A percentile compares a stretch with the other conserved stretches of the same genome.
phyloP scores from a whole-genome alignment of 345 rosid species.

The Physaria fendleri region DNA sequence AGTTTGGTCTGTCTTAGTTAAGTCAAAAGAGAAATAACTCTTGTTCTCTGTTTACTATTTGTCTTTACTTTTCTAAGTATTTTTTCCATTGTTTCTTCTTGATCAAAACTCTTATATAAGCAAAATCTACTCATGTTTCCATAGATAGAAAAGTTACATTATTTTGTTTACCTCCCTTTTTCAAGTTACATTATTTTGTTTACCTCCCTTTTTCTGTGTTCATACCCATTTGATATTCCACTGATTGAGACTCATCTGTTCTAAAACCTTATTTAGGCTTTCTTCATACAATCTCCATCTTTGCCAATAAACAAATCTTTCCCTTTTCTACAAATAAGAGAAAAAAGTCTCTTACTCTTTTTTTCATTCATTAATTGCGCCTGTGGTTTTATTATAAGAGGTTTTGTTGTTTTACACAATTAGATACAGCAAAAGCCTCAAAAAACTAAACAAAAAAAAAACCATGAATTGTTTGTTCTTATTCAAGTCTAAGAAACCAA shows the following conservation, averaged over 20 bases:
- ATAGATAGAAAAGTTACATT: constrained; percentile 2
- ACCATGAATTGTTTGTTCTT: constrained; percentile 27
- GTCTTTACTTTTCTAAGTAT: constrained; percentile 5
- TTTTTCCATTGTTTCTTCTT: not conserved
- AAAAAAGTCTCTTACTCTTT: not conserved
- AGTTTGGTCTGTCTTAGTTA: constrained; percentile 9
- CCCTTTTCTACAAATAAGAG: not conserved
- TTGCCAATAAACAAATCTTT: not conserved
- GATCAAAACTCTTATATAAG: not conserved
- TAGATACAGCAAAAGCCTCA: constrained; percentile 2
- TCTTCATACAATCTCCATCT: not conserved
- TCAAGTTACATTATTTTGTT: not conserved
- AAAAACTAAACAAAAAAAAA: not conserved
- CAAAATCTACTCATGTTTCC: not conserved
- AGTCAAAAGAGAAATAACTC: constrained; percentile 13
- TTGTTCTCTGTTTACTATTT: constrained; percentile 4
- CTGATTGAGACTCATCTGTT: constrained; percentile 5
- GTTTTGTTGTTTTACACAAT: not conserved
- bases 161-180: not conserved
- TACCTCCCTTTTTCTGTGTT: constrained; percentile 3
- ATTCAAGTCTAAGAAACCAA: constrained; percentile 20
- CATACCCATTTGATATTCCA: constrained; percentile 4
- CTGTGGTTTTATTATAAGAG: constrained; percentile 4
- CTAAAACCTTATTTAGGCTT: constrained; percentile 11
- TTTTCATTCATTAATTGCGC: constrained; percentile 11